Evolutionary conservation across 2,329 filamentous ascomycete genomes (phyloP), one percentile per base, ranked within the genome.

Genomic region (Sclerotinia subarctica): DNA sequence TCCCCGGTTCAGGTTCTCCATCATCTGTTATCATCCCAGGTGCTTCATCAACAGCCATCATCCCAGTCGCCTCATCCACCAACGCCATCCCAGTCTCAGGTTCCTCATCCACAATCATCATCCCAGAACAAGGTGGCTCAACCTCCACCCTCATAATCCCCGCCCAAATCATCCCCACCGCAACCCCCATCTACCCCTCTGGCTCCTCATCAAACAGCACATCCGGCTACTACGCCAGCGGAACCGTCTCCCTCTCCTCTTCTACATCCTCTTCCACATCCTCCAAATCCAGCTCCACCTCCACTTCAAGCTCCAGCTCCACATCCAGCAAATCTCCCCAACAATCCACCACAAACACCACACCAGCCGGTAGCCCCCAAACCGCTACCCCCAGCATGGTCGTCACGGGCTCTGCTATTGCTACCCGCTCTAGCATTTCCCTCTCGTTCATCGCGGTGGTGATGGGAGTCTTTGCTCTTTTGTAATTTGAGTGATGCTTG

Each of bases 351-450:
- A 58, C 21, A 1, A 21, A 38, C n/a, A 47, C 47, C 8, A 49
- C 44, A 21, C 26, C 63, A 21, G 63, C 42, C 2, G 19, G 38
- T 10, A 42, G 42, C 3, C 24, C 42, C 15, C 15, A 52, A 26
- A 26, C 38, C 3, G 26, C 38, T 24, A 17, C 63, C 1, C 29
- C 63, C 15, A 32, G 21, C 26, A 66, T 66, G 63, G 15, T 58
- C 17, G 3, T 47, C 21, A 66, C 63, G 15, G 63, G 63, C 21
- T n/a, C 38, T 66, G 63, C 63, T 35, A 58, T 26, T 66, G 63
- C 63, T 35, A 58, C 42, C 42, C 63, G 63, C 58, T 47, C 53
- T 8, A 47, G 52, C 21, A 47, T 66, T 24, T 66, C 63, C 26
- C 26, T 66, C 26, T 17, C 38, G 1, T 24, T 66, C 17, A 38